Base-by-base conservation (phyloP, 371 early-diverging fungal species). In the Mortierella sp. region DNA sequence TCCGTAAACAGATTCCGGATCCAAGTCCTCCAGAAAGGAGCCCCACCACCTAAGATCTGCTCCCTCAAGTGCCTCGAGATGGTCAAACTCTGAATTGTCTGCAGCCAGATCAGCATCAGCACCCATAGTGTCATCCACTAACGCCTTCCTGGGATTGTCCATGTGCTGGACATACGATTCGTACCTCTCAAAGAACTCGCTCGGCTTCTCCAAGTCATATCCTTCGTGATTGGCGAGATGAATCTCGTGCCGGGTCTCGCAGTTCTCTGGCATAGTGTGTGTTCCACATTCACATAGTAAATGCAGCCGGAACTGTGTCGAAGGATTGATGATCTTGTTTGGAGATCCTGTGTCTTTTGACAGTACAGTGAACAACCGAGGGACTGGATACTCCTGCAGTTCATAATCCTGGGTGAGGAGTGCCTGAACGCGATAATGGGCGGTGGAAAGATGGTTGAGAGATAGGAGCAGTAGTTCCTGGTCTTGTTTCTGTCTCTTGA, bases 361-460 rank as follows among this genome's bases (percentile, higher is more conserved):
- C 2, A 64, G 37, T n/a, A 64, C 44, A 29, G 57, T 64, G 21
- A 64, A 64, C 21, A 64, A 39, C 13, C 64, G 34, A 3, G 64
- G 64, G 41, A 64, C 57, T 2, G 64, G 57, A 22, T 57, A 57
- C 39, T 64, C 64, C 52, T 64, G 64, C 34, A 64, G 45, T 31
- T 64, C 64, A 37, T 64, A 64, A 1, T 41, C 57, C 2, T 56
- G 50, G 13, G 64, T 57, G 19, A 62, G 21, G n/a, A 62, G 41
- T 2, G 46, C 57, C 19, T 56, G 60, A 25, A 67, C 52, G 2
- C 47, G 45, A 27, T 44, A 44, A 16, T 65, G 66, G 47, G 58
- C 46, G 17, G 54, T 1, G 7, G 64, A 50, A 1, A 63, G 45
- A 22, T 48, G 40, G 17, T 62, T 47, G 5, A 60, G 31, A 13